Evolutionary conservation across 208 protist genomes (phyloP), one percentile per base, ranked within the genome.

Genomic region (Phytomonas francai): DNA sequence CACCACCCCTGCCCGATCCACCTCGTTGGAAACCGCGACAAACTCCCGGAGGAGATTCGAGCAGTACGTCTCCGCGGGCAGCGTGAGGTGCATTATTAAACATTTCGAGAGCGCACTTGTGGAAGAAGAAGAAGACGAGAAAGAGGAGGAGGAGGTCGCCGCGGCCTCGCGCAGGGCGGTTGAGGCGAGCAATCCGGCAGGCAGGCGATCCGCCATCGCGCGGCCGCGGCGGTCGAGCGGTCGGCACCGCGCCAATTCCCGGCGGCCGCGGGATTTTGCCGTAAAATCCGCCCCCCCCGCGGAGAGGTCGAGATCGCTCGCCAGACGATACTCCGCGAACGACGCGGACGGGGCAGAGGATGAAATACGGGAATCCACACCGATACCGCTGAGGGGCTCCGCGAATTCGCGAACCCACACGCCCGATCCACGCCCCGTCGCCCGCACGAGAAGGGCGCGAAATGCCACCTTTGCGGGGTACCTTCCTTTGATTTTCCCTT

Each of bases 51-150:
- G 71, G 30, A 84, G 80, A 31, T 76, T 75, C 60, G 74, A 65
- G 27, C 72, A 68, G 54, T 88, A 87, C 12, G 77, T 65, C 31
- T 74, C 54, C 9, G 68, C 65, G 6, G 83, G 83, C 32, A 94
- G 72, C n/a, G 85, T 91, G 67, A 87, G 79, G 69, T 91, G 80
- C 54, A 94, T 63, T 7, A 75, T 84, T 22, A 94, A 74, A 63
- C 74, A 84, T 22, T 75, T 67, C 42, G 72, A 81, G 29, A 61
- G 57, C 54, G 59, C 39, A 25, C 70, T 36, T 6, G 9, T 54
- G 14, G 65, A n/a, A 8, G 66, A 4, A 22, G 45, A 59, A 12
- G 34, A 49, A 25, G 9, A 57, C 8, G 60, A 22, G n/a, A 56
- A 51, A 19, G 72, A 33, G 6, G 73, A 73, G 11, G 77, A 67